Percentiles rank a stretch among this genome's conserved stretches.
These are phyloP conservation scores for Aphanomyces cochlioides DNA, from an alignment of 352 stramenopile genomes.

Conservation along the genomic window DNA sequence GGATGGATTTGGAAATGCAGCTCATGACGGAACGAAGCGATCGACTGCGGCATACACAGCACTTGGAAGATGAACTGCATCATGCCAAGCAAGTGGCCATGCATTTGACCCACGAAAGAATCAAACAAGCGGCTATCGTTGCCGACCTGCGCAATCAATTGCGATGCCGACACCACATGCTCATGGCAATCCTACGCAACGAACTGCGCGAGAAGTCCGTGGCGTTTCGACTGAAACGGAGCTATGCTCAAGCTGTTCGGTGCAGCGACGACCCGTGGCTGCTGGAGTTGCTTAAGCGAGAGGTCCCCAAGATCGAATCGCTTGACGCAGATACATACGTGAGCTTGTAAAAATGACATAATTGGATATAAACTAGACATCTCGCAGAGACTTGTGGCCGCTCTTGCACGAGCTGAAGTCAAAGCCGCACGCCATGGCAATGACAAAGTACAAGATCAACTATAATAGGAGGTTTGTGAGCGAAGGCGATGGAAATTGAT, in stretches of 20 bases:
- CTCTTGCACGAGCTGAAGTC: conserved; percentile 76
- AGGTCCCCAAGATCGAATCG: conserved; percentile 8
- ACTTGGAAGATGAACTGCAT: conserved; percentile 7
- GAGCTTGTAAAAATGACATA: background rate
- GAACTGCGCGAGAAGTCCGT: conserved; percentile 17
- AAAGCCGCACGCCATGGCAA: conserved; percentile 85
- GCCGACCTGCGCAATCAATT: conserved; percentile 5
- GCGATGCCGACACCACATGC: background rate
- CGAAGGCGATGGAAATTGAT: background rate
- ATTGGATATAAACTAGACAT: background rate
- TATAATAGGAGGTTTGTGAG: conserved; percentile 18
- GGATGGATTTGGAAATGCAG: conserved; percentile 20
- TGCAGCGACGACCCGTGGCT: background rate
- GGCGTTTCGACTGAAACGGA: background rate
- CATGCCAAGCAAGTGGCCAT: background rate
- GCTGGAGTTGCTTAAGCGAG: conserved; percentile 3
- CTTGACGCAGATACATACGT: too few relatives aligned
- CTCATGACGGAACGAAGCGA: conserved; percentile 17
- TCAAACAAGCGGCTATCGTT: background rate
- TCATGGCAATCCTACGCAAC: background rate
- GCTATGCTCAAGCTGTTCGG: background rate
- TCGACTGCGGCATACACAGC: background rate
- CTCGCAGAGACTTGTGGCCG: conserved; percentile 36
- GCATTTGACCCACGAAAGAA: background rate
- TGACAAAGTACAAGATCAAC: conserved; percentile 82